Conservation (phyloP, 2,329 filamentous ascomycete species). For the Rhynchosporium graminicola region DNA sequence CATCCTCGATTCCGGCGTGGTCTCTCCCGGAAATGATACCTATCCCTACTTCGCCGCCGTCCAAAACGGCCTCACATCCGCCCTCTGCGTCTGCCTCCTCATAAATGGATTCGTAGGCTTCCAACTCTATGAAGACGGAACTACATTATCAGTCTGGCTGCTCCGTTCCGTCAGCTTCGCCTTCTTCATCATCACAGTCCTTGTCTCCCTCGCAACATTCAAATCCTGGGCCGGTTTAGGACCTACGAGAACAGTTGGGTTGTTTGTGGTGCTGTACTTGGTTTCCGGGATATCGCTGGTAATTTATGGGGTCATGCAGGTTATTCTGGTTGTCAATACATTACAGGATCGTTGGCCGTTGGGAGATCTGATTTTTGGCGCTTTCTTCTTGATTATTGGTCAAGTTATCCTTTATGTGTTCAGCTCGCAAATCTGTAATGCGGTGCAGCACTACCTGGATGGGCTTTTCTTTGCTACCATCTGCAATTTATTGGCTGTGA, state of each 20-base stretch:
- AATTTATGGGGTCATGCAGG: constrained; percentile 84
- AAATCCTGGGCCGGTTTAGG: constrained; percentile 85
- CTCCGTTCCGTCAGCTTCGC: constrained; percentile 74
- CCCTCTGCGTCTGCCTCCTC: constrained; percentile 82
- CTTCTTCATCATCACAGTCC: constrained; percentile 85
- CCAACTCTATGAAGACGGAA: constrained; percentile 97
- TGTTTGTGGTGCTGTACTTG: constrained; percentile 91
- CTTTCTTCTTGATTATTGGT: constrained; percentile 87
- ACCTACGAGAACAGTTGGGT: constrained; percentile 80
- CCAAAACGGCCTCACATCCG: constrained; percentile 82
- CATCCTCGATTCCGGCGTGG: constrained; percentile 87
- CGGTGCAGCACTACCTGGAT: constrained; percentile 88
- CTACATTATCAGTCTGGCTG: constrained; percentile 89
- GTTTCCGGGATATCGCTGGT: constrained; percentile 85
- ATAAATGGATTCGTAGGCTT: constrained; percentile 99
- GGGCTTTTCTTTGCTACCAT: constrained; percentile 92
- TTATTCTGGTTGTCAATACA: constrained; percentile 84
- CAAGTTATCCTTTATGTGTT: constrained; percentile 93
- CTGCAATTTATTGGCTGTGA: constrained; percentile 90
- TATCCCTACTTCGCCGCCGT: constrained; percentile 91
- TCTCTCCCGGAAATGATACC: constrained; percentile 75
- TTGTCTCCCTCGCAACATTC: constrained; percentile 89
- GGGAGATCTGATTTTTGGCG: constrained; percentile 85
- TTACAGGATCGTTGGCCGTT: constrained; percentile 95
- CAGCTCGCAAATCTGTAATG: constrained; percentile 79